phyloP scores from a whole-genome alignment of 805 yeast species.

The Tanozyma kutaoensis region DNA sequence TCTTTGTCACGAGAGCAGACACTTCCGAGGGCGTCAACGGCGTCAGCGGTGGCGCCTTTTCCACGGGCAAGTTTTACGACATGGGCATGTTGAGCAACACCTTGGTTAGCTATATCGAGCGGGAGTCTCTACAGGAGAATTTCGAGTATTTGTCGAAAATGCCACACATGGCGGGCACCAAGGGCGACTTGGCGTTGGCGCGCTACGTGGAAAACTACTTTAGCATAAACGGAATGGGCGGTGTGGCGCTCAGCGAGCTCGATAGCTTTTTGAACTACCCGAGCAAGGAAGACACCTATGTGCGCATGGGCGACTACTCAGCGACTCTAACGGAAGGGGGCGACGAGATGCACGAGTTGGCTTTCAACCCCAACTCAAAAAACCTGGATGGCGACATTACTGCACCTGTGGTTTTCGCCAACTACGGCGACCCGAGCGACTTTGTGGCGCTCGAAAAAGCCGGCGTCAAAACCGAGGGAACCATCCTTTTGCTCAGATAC shows the following conservation, averaged over 20 bases:
- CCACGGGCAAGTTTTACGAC: conserved; percentile 51
- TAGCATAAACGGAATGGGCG: conserved; percentile 39
- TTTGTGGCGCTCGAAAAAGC: conserved; percentile 23
- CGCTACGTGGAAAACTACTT: conserved; percentile 50
- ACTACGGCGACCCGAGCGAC: conserved; percentile 52
- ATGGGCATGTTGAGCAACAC: conserved; percentile 35
- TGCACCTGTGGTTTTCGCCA: conserved; percentile 47
- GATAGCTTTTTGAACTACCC: conserved; percentile 60
- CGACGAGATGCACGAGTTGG: conserved; percentile 23
- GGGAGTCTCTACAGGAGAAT: conserved; percentile 46
- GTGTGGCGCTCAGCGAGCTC: conserved; percentile 36
- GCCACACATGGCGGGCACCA: conserved; percentile 83
- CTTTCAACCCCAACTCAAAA: conserved; percentile 58
- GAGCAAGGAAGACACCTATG: conserved; percentile 12
- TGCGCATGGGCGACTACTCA: conserved; percentile 18
- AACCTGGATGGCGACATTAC: conserved; percentile 37
- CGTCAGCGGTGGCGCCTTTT: conserved; percentile 25
- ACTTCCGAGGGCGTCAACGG: conserved; percentile 26
- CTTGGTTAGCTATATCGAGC: conserved; percentile 37
- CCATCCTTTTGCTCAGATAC: conserved; percentile 48
- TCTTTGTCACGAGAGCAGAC: conserved; percentile 45
- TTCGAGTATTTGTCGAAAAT: conserved; percentile 62
- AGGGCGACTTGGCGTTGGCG: conserved; percentile 68
- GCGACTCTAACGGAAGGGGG: conserved; percentile 26
- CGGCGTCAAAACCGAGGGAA: conserved; percentile 27